Evolutionary conservation across 1,284 basidiomycete genomes (phyloP).

Genomic region (Rhizoctonia solani): DNA sequence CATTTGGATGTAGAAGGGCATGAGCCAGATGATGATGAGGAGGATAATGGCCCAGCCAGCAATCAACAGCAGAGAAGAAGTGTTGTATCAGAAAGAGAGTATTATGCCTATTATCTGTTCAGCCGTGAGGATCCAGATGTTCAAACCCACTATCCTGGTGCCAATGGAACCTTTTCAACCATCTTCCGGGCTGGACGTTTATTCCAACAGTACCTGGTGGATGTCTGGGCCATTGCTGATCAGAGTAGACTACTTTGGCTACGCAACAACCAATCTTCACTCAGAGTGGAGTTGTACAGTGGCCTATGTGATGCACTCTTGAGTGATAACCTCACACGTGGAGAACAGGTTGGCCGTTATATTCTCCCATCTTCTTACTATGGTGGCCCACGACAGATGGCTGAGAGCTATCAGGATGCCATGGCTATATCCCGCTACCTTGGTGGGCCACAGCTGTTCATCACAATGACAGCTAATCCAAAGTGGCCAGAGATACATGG

Average conservation of each 20-base stretch:
- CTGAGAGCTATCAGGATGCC: constrained; percentile 52
- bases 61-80: background rate
- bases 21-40: constrained; percentile 12
- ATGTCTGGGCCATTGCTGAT: constrained; percentile 45
- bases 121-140: constrained; percentile 21
- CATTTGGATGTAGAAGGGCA: background rate
- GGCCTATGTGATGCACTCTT: constrained; percentile 48
- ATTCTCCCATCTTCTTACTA: constrained; percentile 52
- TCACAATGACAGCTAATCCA: constrained; percentile 56
- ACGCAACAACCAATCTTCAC: constrained; percentile 46
- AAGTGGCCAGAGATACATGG: constrained; percentile 52
- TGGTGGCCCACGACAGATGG: constrained; percentile 51
- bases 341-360: constrained; percentile 44
- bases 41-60: background rate
- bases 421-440: constrained; percentile 50
- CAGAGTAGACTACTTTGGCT: constrained; percentile 42
- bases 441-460: constrained; percentile 50
- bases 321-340: constrained; percentile 39
- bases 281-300: constrained; percentile 49
- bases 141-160: background rate
- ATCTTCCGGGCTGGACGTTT: constrained; percentile 49
- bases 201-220: constrained; percentile 50
- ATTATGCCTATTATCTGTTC: constrained; percentile 47
- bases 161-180: constrained; percentile 41
- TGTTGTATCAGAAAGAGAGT: constrained; percentile 14